Base-by-base conservation (phyloP, 257 asterid species). In the Henckelia pumila region DNA sequence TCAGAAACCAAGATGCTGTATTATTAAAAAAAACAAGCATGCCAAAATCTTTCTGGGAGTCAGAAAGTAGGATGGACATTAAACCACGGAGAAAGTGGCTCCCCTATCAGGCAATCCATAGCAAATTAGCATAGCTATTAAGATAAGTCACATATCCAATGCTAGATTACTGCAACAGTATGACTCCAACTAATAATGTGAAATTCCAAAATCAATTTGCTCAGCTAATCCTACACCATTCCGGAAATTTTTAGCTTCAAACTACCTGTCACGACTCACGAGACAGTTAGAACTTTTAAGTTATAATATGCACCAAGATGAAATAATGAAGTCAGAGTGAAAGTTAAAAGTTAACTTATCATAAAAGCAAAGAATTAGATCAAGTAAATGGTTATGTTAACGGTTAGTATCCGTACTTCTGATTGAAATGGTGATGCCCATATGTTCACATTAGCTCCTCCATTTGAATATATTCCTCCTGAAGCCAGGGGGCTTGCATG, bases 331-430 rank as follows among this genome's bases (percentile, higher is more conserved):
- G 87, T 85, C 76, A 77, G 87, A 68, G 75, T 35, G 71, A 50
- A 59, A 75, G 40, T 63, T 64, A 68, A 67, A 63, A 28, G 53
- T 56, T 76, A 59, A 63, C 21, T 85, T 82, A 71, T 78, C 82
- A 66, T 81, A 84, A 79, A 71, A 81, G 78, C 56, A 76, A 74
- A 78, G 50, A 84, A 93, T 84, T 80, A 84, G 95, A 86, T 81
- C 83, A 73, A 84, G 78, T 78, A 79, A 80, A 81, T 80, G 71
- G 96, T 94, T 83, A 87, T 89, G 98, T 89, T 84, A 94, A 84
- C 81, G 85, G 98, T 91, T 82, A 88, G 96, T 86, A 94, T 94
- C 96, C 99, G 78, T 94, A 94, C 99, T 85, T 94, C 99, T 77
- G 99, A 89, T 84, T 89, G 99, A 82, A 88, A 85, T n/a, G 95